Conservation (phyloP, 495 filamentous ascomycete species). For the Clohesyomyces aquaticus region DNA sequence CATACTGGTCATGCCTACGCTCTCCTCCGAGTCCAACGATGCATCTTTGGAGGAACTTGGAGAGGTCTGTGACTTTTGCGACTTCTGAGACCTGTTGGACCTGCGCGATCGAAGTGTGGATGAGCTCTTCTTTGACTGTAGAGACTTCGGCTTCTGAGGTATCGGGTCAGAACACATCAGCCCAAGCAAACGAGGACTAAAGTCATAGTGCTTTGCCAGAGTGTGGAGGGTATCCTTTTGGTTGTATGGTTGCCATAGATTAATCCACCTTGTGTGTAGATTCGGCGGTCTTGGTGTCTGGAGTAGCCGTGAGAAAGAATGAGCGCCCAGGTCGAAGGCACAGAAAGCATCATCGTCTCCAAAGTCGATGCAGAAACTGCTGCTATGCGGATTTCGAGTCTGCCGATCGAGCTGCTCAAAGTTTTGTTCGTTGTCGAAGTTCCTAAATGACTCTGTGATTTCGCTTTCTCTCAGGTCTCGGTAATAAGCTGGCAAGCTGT, state of each 20-base stretch:
- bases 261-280: constrained; percentile 66
- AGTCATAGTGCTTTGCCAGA: constrained; percentile 63
- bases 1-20: constrained; percentile 38
- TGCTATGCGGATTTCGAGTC: constrained; percentile 31
- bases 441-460: constrained; percentile 21
- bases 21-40: constrained; percentile 38
- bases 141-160: constrained; percentile 37
- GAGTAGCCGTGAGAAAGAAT: constrained; percentile 51
- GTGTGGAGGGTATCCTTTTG: constrained; percentile 60
- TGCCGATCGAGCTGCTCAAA: constrained; percentile 36
- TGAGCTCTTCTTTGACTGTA: constrained; percentile 21
- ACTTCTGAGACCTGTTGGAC: constrained; percentile 31
- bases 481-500: constrained; percentile 33
- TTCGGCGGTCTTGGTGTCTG: constrained; percentile 36
- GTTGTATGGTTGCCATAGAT: constrained; percentile 71
- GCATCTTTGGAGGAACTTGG: constrained; percentile 9
- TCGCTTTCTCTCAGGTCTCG: constrained; percentile 28
- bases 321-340: constrained; percentile 59
- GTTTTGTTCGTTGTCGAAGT: constrained; percentile 34
- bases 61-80: constrained; percentile 13
- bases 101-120: constrained; percentile 32
- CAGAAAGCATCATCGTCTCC: constrained; percentile 64
- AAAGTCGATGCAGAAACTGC: constrained; percentile 72
- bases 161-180: constrained; percentile 66
- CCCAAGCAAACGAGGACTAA: constrained; percentile 68